Percentiles rank a stretch among this genome's conserved stretches.
Evolutionary conservation across 129 eudicot genomes (phyloP).

Genomic region (Flaveria sonorensis): DNA sequence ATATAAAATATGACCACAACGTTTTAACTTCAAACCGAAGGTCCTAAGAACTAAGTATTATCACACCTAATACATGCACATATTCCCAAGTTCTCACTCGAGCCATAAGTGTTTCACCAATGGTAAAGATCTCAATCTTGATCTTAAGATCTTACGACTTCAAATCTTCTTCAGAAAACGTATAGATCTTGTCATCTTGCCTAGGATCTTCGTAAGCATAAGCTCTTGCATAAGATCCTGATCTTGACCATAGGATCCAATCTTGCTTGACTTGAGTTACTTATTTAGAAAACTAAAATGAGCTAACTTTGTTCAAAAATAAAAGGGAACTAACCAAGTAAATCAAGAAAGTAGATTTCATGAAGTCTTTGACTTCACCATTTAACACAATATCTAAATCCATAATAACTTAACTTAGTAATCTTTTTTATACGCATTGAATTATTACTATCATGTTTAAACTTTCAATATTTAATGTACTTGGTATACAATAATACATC

Average conservation of each 20-base stretch:
- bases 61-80: neutral
- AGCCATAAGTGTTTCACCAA: neutral
- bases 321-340: neutral
- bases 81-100: neutral
- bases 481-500: neutral
- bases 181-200: neutral
- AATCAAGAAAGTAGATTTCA: neutral
- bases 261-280: neutral
- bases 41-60: neutral
- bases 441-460: neutral
- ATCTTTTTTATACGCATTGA: neutral
- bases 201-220: neutral
- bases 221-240: neutral
- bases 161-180: neutral
- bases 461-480: neutral
- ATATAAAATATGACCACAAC: neutral
- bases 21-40: neutral
- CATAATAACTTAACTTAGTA: neutral
- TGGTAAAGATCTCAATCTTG: constrained; percentile 1
- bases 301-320: neutral
- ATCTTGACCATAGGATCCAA: neutral
- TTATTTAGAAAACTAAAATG: neutral
- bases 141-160: neutral
- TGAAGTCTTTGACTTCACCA: neutral
- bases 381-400: neutral